phyloP scores from a whole-genome alignment of 169 alveolate species.

The Plasmodium gonderi region DNA sequence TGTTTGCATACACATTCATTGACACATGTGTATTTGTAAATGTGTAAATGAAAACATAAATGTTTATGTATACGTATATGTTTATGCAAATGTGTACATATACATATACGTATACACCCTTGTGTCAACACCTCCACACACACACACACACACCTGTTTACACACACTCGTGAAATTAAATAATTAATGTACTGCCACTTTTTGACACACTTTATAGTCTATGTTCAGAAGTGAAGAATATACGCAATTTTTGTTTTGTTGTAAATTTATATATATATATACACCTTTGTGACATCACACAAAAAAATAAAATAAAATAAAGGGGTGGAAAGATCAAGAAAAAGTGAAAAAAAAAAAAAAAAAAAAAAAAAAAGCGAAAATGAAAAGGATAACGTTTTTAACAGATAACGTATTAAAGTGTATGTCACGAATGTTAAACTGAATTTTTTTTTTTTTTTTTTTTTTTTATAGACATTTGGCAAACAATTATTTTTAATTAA shows the following conservation, averaged over 20 bases:
- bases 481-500: background rate
- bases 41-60: background rate
- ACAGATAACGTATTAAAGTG: background rate
- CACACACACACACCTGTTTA: background rate
- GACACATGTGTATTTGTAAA: background rate
- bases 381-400: background rate
- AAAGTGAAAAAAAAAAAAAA: background rate
- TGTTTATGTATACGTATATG: background rate
- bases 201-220: constrained; percentile 4
- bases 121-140: background rate
- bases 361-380: background rate
- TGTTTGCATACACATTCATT: background rate
- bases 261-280: background rate
- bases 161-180: constrained; percentile 25
- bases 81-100: background rate
- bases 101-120: background rate
- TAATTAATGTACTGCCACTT: constrained; percentile 7
- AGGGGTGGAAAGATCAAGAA: background rate
- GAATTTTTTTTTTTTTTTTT: background rate
- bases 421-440: background rate
- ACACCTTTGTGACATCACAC: constrained; percentile 2
- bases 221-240: constrained; percentile 6
- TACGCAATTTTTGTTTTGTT: background rate
- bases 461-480: background rate
- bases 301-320: background rate